Percentiles rank a stretch among this genome's conserved stretches.
phyloP scores from a whole-genome alignment of 306 rosid species.

The Astragalus membranaceus region DNA sequence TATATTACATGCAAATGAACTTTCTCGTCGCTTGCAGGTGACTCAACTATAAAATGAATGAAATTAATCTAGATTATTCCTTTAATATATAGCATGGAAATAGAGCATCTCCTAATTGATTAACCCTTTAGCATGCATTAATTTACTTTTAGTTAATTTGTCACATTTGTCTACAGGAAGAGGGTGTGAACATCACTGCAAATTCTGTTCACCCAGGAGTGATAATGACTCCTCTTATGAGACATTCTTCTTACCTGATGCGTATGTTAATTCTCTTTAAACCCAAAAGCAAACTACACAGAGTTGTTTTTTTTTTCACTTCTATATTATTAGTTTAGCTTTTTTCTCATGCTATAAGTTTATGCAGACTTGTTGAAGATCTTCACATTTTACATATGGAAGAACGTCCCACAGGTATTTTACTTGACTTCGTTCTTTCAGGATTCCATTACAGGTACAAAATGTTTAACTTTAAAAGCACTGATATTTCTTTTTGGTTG shows the following conservation, averaged over 20 bases:
- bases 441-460: not conserved
- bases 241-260: slow-evolving; percentile 66
- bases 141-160: not conserved
- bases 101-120: not conserved
- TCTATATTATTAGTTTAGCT: no score
- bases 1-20: slow-evolving; percentile 75
- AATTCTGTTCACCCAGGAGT: slow-evolving; percentile 90
- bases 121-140: not conserved
- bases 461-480: no score
- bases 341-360: not conserved
- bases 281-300: no score
- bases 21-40: slow-evolving; percentile 71
- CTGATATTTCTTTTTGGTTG: not conserved
- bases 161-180: slow-evolving; percentile 44
- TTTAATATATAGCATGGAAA: not conserved
- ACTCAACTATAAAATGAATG: not conserved
- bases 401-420: slow-evolving; percentile 77
- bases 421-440: not conserved
- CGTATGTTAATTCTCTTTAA: slow-evolving; percentile 36
- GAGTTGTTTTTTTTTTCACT: no score
- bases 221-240: slow-evolving; percentile 94
- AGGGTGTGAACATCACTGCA: slow-evolving; percentile 71
- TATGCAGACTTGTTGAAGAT: slow-evolving; percentile 42
- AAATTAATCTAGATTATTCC: not conserved
- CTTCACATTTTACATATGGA: slow-evolving; percentile 71